phyloP scores from a whole-genome alignment of 2,329 filamentous ascomycete genomes.

The Epichloe uncinata region DNA sequence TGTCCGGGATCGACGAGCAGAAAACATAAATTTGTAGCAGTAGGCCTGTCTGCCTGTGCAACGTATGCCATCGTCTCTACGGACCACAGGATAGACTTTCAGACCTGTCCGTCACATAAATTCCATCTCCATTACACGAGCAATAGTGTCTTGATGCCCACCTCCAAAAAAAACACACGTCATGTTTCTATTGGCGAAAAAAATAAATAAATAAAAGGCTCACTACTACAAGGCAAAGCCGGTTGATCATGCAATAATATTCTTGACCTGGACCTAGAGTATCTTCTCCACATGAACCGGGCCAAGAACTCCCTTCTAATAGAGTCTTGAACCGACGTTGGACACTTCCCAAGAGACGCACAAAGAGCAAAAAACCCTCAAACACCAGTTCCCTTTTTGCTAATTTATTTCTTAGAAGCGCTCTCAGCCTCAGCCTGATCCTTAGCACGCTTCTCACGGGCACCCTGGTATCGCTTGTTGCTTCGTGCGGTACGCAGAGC shows the following conservation, averaged over 20 bases:
- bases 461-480: constrained; percentile 69
- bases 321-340: constrained; percentile 24
- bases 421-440: constrained; percentile 74
- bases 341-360: constrained; percentile 25
- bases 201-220: neutral
- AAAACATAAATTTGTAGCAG: neutral
- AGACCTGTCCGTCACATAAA: too few species aligned
- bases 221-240: constrained; percentile 18
- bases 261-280: constrained; percentile 28
- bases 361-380: constrained; percentile 28
- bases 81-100: too few species aligned
- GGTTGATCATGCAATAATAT: constrained; percentile 29
- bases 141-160: neutral
- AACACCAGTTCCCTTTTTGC: constrained; percentile 28
- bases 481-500: constrained; percentile 74
- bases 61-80: too few species aligned
- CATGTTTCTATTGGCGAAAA: neutral
- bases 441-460: constrained; percentile 85
- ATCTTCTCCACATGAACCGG: constrained; percentile 21
- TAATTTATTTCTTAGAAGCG: constrained; percentile 67
- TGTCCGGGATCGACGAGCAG: constrained; percentile 8
- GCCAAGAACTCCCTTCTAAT: constrained; percentile 20
- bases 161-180: neutral
- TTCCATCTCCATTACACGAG: neutral
- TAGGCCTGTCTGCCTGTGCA: too few species aligned